Base-by-base conservation (phyloP, 1,284 basidiomycete genomes). In the Omphalotus olearius region DNA sequence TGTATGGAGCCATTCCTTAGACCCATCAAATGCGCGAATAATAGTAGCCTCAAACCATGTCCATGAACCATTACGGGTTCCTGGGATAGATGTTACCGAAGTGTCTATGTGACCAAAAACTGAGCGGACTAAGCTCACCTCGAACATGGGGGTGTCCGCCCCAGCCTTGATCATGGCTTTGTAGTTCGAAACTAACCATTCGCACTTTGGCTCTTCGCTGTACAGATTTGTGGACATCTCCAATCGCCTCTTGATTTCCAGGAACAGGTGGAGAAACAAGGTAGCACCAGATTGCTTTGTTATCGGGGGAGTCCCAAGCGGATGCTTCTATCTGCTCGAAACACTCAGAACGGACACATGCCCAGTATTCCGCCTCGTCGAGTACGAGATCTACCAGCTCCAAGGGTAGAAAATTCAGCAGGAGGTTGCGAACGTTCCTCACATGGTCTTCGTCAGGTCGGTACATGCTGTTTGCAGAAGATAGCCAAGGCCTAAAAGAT, bases 1-100 rank as follows among this genome's bases (percentile, higher is more conserved):
- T 41, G 20, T 39, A 6, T 39, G 4, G 16, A 48, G 9, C 47
- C 47, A 48, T 7, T 14, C 11, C 14, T n/a, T 23, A 9, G 37
- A 20, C 30, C 39, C n/a, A 4, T 26, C 13, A 37, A 7, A 35
- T 16, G 38, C 44, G 11, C 62, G 62, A 26, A 60, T 50, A 14
- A 69, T 68, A 10, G 46, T 53, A 1, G 63, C 65, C 52, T 69
- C 67, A 38, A 69, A 68, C 66, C 67, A 69, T 4, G 64, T 62
- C 44, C 50, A 63, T 11, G 66, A 65, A 4, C 59, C 62, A 42
- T 63, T 54, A 52, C 66, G 66, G 9, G 59, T 56, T 6, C 57
- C 66, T 69, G 39, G 2, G 30, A 10, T 5, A 28, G 10, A 5
- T 28, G 26, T 5, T 28, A 28, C 4, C 10, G 4, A 28, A 28